Conservation (phyloP, 1,284 basidiomycete genomes). For the Trichosporon coremiiforme region DNA sequence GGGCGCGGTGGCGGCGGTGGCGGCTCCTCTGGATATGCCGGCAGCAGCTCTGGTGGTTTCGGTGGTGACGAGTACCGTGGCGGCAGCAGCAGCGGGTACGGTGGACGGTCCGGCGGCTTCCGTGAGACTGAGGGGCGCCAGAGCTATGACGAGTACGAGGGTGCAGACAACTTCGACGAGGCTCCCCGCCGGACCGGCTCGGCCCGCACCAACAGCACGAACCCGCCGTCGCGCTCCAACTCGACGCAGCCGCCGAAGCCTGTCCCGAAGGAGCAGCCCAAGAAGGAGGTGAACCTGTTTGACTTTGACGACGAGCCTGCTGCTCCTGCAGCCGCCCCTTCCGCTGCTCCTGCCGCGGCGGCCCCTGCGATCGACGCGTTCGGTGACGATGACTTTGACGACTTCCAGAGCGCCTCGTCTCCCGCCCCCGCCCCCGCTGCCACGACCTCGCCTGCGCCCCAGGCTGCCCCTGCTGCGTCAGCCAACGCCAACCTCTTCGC, state of each 20-base stretch:
- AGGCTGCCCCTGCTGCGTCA: constrained; percentile 33
- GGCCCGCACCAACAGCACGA: constrained; percentile 30
- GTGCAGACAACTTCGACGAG: constrained; percentile 84
- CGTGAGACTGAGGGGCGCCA: constrained; percentile 24
- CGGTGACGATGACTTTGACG: constrained; percentile 76
- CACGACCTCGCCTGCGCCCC: constrained; percentile 34
- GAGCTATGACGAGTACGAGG: constrained; percentile 84
- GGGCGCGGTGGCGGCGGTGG: constrained; percentile 60
- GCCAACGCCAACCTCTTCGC: constrained; percentile 59
- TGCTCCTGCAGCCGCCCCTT: constrained; percentile 35
- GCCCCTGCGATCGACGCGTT: constrained; percentile 30
- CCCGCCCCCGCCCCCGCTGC: constrained; percentile 60
- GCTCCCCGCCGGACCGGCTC: constrained; percentile 46
- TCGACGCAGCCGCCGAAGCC: constrained; percentile 54
- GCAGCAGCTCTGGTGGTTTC: constrained; percentile 35
- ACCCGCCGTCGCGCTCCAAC: constrained; percentile 45
- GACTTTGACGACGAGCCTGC: constrained; percentile 70
- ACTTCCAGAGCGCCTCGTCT: constrained; percentile 77
- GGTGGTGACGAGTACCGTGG: constrained; percentile 38
- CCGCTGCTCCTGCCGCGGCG: constrained; percentile 36
- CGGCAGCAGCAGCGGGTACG: constrained; percentile 20
- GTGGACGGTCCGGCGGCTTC: constrained; percentile 18
- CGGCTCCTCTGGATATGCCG: constrained; percentile 45
- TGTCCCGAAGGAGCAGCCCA: constrained; percentile 54
- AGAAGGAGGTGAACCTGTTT: constrained; percentile 68